Evolutionary conservation across 768 basidiomycete species (phyloP).

Genomic region (Leccinellum albellum): DNA sequence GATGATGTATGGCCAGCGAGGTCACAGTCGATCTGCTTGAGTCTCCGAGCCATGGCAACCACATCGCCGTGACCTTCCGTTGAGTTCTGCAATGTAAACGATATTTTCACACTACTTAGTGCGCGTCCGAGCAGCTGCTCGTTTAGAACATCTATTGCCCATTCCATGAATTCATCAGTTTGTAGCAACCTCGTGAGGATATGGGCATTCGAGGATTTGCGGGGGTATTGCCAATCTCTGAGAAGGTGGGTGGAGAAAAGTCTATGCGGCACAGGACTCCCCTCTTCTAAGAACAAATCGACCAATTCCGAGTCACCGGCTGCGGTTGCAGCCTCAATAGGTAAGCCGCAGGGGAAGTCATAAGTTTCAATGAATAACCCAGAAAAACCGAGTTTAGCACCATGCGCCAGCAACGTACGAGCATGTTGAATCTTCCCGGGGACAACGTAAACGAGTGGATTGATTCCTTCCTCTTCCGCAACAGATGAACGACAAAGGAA

Average conservation of each 20-base stretch:
- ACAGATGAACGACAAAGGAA: not conserved
- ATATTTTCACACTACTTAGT: not conserved
- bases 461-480: not conserved
- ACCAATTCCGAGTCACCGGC: not conserved
- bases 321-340: not conserved
- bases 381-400: not conserved
- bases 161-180: not conserved
- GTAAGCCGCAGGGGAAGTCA: not conserved
- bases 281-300: not conserved
- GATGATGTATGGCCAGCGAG: not conserved
- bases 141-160: not conserved
- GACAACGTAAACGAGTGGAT: not conserved
- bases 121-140: rapidly evolving
- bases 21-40: not conserved
- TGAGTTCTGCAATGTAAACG: not conserved
- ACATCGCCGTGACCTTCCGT: not conserved
- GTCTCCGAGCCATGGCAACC: not conserved
- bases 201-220: rapidly evolving
- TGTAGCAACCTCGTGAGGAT: not conserved
- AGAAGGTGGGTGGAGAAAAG: not conserved
- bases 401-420: not conserved
- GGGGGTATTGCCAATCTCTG: too few species aligned
- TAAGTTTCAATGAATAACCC: not conserved
- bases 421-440: not conserved
- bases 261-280: not conserved